phyloP scores from a whole-genome alignment of 768 basidiomycete species.

The Xerocomus potaroensis region DNA sequence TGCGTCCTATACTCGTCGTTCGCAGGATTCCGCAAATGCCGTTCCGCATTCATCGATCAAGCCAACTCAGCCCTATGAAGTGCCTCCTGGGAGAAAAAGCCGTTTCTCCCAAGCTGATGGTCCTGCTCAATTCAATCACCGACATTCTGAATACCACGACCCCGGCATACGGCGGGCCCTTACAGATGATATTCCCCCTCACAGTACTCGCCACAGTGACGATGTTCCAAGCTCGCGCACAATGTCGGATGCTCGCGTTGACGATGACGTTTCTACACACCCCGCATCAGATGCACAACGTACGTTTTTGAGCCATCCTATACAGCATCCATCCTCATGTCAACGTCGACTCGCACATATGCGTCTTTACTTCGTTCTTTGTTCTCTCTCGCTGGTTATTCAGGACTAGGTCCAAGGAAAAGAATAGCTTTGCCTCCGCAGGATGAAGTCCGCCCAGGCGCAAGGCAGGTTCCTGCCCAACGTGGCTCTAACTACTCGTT shows the following conservation, averaged over 20 bases:
- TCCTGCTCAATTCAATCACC: slow-evolving; percentile 10
- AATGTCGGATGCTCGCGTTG: slow-evolving; percentile 15
- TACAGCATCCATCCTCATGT: slow-evolving; percentile 26
- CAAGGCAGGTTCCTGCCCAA: slow-evolving; percentile 11
- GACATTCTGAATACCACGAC: slow-evolving; percentile 14
- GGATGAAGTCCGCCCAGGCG: slow-evolving; percentile 22
- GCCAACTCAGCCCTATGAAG: slow-evolving; percentile 14
- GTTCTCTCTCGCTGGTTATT: slow-evolving; percentile 15
- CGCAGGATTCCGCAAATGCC: slow-evolving; percentile 19
- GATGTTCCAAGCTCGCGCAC: slow-evolving; percentile 18
- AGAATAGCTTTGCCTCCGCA: slow-evolving; percentile 37
- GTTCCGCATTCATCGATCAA: slow-evolving; percentile 12
- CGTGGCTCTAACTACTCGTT: slow-evolving; percentile 9
- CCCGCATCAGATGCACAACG: slow-evolving; percentile 32
- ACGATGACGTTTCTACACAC: slow-evolving; percentile 15
- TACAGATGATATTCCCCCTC: slow-evolving; percentile 16
- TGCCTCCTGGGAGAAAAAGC: slow-evolving; percentile 11
- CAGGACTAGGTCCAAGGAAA: slow-evolving; percentile 31
- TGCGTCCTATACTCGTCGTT: slow-evolving; percentile 29
- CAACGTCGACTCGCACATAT: slow-evolving; percentile 25
- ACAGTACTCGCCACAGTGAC: slow-evolving; percentile 12
- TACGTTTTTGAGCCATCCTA: slow-evolving; percentile 34
- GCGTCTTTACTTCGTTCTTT: slow-evolving; percentile 16
- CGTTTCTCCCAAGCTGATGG: slow-evolving; percentile 23
- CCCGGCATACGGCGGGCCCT: slow-evolving; percentile 13